A percentile compares a stretch with the other conserved stretches of the same genome.
phyloP scores from a whole-genome alignment of 2,329 filamentous ascomycete species.

The Pseudogymnoascus sp. region DNA sequence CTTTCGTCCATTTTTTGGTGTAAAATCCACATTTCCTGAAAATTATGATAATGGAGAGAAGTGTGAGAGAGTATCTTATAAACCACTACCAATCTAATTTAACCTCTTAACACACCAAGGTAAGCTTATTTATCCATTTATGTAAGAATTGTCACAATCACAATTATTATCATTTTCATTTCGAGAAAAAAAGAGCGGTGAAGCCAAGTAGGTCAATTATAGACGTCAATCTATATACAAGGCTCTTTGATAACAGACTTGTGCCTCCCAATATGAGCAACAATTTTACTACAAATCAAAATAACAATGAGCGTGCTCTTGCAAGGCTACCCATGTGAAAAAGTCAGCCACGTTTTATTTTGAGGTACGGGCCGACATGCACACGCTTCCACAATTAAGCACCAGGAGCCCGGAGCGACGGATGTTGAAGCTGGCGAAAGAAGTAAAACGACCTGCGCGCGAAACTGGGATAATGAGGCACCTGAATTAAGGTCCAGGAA shows the following conservation, averaged over 20 bases:
- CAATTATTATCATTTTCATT: background rate
- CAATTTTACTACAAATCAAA: background rate
- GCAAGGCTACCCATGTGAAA: background rate
- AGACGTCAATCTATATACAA: background rate
- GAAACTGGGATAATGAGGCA: too few relatives aligned
- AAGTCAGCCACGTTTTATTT: background rate
- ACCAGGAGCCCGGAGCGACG: background rate
- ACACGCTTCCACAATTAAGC: background rate
- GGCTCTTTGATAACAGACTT: background rate
- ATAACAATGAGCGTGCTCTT: background rate
- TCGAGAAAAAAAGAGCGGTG: background rate
- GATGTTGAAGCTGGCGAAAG: background rate
- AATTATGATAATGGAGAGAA: background rate
- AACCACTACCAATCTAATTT: background rate
- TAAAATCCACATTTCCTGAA: too few relatives aligned
- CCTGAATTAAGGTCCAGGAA: too few relatives aligned
- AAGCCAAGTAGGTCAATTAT: background rate
- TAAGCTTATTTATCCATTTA: background rate
- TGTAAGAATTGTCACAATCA: background rate
- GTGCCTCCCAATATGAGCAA: background rate
- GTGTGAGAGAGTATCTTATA: background rate
- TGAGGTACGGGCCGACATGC: background rate
- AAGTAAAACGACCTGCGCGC: background rate
- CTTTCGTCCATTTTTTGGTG: background rate
- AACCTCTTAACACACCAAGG: background rate